Base-by-base conservation (phyloP, 768 basidiomycete species). In the Tylopilus plumbeoviolaceoides region DNA sequence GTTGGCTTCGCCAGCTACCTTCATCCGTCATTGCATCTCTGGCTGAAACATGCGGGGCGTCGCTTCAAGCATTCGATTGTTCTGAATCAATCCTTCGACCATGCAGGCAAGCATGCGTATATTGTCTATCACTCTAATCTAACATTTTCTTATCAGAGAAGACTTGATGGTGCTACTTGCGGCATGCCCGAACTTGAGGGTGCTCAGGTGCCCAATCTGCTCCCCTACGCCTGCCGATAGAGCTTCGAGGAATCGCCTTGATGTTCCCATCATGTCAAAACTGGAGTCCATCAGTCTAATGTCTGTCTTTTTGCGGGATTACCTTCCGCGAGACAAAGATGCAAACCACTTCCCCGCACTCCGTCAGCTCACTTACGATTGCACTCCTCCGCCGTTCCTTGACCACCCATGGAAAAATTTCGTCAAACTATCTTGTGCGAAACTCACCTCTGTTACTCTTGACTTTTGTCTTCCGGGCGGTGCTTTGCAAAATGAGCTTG, bases 321-420 rank as follows among this genome's bases (percentile, higher is more conserved):
- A 67, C 31, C 65, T 69, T 36, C 67, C 64, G 2, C 55, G 60
- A 36, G 49, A 69, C 36, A 67, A 62, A 36, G 52, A 60, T 30
- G 55, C 51, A 36, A 69, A 69, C 42, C 63, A 59, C 30, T 49
- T 68, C 35, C 65, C 66, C 30, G 62, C 67, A 27, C 65, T 68
- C 36, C 60, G 67, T 33, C 61, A 64, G 38, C 65, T 68, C 28
- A 64, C 60, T 11, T 67, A 69, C n/a, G 67, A 67, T 35, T 67
- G 67, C 42, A 67, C 64, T 21, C 67, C 67, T 5, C 67, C 62
- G 2, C 64, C 65, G 18, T 67, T 63, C 33, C 14, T 33, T 20
- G 64, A 64, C 17, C 28, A 57, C n/a, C 55, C 56, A n/a, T 67
- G 67, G 65, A 66, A 57, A 44, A 58, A 54, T 23, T 67, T 68